phyloP scores from a whole-genome alignment of 495 filamentous ascomycete genomes.

The Penicillium herquei region DNA sequence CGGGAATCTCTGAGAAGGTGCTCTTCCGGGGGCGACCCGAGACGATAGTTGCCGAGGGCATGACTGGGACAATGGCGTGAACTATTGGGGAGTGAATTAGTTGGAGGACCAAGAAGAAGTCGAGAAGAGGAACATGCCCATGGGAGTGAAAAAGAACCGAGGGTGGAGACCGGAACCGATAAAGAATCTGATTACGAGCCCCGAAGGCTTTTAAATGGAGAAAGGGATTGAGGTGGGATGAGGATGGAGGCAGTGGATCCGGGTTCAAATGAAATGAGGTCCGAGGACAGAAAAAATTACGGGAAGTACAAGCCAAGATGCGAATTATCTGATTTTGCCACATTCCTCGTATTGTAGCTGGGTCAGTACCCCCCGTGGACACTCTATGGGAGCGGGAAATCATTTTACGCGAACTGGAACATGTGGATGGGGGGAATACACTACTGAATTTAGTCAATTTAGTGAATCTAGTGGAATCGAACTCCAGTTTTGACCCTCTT shows the following conservation, averaged over 20 bases:
- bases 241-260: conserved; percentile 23
- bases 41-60: conserved; percentile 29
- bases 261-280: conserved; percentile 17
- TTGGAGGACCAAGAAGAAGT: not conserved
- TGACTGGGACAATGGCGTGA: conserved; percentile 31
- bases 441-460: conserved; percentile 10
- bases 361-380: too few species aligned
- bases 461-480: not conserved
- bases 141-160: conserved; percentile 7
- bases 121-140: conserved; percentile 12
- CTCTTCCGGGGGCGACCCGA: conserved; percentile 26
- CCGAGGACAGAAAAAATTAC: conserved; percentile 16
- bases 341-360: conserved; percentile 19
- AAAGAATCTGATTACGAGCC: too few species aligned
- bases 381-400: too few species aligned
- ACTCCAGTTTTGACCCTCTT: conserved; percentile 6
- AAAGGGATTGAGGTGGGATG: conserved; percentile 22
- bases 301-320: conserved; percentile 13
- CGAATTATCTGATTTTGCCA: conserved; percentile 32
- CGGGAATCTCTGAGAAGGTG: conserved; percentile 36
- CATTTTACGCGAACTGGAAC: not conserved
- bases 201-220: not conserved
- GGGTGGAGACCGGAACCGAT: not conserved
- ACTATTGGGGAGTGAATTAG: conserved; percentile 20
- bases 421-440: not conserved